Percentiles rank a stretch among this genome's conserved stretches.
These are phyloP conservation scores for Petunia axillaris DNA, from an alignment of 257 asterid genomes.

Conservation along the genomic window DNA sequence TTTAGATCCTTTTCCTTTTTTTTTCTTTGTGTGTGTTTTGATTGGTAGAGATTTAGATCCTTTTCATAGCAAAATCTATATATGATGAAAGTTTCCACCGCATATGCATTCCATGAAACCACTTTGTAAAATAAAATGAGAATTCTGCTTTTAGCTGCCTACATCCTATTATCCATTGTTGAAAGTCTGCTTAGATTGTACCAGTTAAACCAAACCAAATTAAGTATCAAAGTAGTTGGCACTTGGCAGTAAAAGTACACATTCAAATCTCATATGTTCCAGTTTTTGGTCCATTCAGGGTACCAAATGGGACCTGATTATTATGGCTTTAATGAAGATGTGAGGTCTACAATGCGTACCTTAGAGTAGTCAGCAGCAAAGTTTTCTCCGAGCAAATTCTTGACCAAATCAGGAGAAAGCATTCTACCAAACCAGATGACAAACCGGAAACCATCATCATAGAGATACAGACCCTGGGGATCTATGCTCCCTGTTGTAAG, in stretches of 20 bases:
- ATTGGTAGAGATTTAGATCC: neutral
- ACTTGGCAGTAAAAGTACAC: constrained; percentile 7
- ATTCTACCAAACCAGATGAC: constrained; percentile 93
- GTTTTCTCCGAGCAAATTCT: constrained; percentile 78
- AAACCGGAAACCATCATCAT: constrained; percentile 89
- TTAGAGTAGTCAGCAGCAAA: constrained; percentile 73
- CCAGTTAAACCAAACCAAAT: constrained; percentile 4
- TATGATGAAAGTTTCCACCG: neutral
- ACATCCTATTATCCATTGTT: constrained; percentile 5
- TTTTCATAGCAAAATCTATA: neutral
- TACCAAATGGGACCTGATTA: neutral
- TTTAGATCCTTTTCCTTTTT: neutral
- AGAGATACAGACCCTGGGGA: constrained; percentile 79
- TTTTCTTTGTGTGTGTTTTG: no score
- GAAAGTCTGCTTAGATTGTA: constrained; percentile 10
- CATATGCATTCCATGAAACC: neutral
- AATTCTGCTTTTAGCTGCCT: neutral
- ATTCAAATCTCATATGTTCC: neutral
- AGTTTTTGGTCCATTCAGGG: neutral
- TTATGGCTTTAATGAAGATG: neutral
- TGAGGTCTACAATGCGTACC: constrained; percentile 43
- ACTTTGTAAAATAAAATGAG: constrained; percentile 10
- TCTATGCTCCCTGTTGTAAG: constrained; percentile 88
- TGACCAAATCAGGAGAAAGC: constrained; percentile 74
- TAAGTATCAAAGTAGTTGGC: neutral